These are phyloP conservation scores for Trichoderma sp. DNA, from an alignment of 2,329 filamentous ascomycete genomes.

Conservation along the genomic window DNA sequence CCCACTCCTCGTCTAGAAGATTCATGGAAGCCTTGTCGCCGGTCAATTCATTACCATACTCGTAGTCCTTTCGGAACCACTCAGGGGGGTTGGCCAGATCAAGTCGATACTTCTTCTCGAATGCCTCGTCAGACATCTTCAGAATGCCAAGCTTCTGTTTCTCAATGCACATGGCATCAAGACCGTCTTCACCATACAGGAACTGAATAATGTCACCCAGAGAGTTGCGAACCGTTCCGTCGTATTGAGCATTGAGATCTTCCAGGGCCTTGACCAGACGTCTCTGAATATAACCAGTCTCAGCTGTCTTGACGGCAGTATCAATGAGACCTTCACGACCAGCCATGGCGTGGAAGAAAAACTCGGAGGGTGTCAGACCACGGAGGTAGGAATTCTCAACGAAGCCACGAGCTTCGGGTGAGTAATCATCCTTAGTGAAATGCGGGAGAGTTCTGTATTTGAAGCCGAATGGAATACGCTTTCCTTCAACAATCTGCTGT, in stretches of 20 bases:
- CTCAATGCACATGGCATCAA: conserved; percentile 92
- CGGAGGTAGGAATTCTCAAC: conserved; percentile 98
- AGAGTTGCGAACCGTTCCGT: conserved; percentile 95
- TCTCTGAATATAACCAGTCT: conserved; percentile 98
- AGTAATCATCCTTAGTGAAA: conserved; percentile 99
- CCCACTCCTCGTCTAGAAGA: conserved; percentile 85
- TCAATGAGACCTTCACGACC: conserved; percentile 99
- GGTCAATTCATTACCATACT: conserved; percentile 81
- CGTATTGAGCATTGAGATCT: conserved; percentile 96
- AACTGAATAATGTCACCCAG: conserved; percentile 96
- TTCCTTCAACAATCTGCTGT: conserved; percentile 96
- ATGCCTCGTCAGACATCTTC: conserved; percentile 71
- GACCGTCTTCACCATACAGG: conserved; percentile 93
- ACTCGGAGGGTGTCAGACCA: conserved; percentile 91
- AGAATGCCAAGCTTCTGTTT: conserved; percentile 87
- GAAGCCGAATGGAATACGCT: conserved; percentile 98
- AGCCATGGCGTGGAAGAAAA: conserved; percentile 99
- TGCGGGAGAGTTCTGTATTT: conserved; percentile 96
- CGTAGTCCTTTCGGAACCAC: conserved; percentile 58
- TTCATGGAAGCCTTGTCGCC: conserved; percentile 86
- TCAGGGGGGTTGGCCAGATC: conserved; percentile 64
- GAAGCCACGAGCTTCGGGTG: conserved; percentile 92
- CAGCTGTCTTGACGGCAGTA: conserved; percentile 98
- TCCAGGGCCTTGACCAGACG: conserved; percentile 97
- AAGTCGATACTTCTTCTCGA: conserved; percentile 78